These are phyloP conservation scores for Rubus parviflorus DNA, from an alignment of 306 rosid species.

Conservation along the genomic window DNA sequence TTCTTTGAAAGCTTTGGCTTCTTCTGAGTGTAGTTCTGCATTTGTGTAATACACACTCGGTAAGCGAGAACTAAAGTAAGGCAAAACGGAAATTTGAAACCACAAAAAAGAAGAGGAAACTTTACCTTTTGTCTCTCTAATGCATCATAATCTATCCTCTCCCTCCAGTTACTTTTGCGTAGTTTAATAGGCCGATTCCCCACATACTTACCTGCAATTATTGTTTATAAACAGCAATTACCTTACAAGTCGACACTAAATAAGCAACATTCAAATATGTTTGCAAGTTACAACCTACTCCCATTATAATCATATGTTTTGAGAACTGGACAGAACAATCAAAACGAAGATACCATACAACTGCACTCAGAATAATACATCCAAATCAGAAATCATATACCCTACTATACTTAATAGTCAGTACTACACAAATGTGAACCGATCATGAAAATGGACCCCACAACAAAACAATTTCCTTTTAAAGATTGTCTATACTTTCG, in stretches of 20 bases:
- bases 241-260: neutral
- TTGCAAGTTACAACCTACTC: too few species aligned
- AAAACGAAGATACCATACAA: too few species aligned
- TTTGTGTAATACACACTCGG: neutral
- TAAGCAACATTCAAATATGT: neutral
- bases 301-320: neutral
- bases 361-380: too few species aligned
- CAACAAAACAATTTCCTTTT: neutral
- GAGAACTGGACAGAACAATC: neutral
- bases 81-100: neutral
- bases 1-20: slow-evolving; percentile 69
- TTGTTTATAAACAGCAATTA: neutral
- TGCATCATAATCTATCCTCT: slow-evolving; percentile 80
- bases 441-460: neutral
- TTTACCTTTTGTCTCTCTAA: slow-evolving; percentile 74
- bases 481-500: neutral
- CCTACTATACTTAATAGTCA: neutral
- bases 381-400: neutral
- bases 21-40: slow-evolving; percentile 68
- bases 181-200: slow-evolving; percentile 95
- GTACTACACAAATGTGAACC: neutral
- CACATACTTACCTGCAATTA: slow-evolving; percentile 78
- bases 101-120: neutral
- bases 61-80: neutral
- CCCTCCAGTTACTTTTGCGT: slow-evolving; percentile 95